phyloP scores from a whole-genome alignment of 1,139 yeast species.

The Blastobotrys malaysiensis region DNA sequence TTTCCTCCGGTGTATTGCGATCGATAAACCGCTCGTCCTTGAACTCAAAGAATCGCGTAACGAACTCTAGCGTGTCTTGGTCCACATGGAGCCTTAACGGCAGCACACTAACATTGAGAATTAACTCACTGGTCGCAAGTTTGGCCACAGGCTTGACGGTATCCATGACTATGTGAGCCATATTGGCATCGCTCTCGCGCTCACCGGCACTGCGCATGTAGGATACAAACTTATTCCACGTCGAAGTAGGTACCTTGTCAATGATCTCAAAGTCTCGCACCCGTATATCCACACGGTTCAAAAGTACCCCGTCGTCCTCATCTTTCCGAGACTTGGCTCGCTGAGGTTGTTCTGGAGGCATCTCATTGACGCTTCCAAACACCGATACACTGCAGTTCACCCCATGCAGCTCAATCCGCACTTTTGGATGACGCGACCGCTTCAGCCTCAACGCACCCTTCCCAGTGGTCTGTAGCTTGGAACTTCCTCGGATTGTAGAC shows the following conservation, averaged over 20 bases:
- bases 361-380: constrained; percentile 40
- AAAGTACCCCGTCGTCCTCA: constrained; percentile 40
- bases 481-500: not conserved
- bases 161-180: constrained; percentile 51
- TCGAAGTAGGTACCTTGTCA: constrained; percentile 81
- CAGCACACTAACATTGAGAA: constrained; percentile 49
- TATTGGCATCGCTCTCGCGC: constrained; percentile 62
- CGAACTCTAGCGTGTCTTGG: constrained; percentile 85
- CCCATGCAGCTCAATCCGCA: constrained; percentile 51
- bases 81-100: constrained; percentile 85
- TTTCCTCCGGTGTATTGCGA: constrained; percentile 21
- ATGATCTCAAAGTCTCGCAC: constrained; percentile 55
- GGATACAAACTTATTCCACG: constrained; percentile 84
- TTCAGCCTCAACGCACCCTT: constrained; percentile 42
- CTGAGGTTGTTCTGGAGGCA: not conserved
- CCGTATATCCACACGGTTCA: constrained; percentile 42
- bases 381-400: constrained; percentile 46
- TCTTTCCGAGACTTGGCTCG: not conserved
- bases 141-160: constrained; percentile 62
- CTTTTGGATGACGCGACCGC: constrained; percentile 63
- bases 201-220: constrained; percentile 64
- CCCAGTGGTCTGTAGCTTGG: not conserved
- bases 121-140: constrained; percentile 65
- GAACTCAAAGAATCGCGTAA: constrained; percentile 74
- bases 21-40: constrained; percentile 59